Base-by-base conservation (phyloP, 1,284 basidiomycete genomes). In the Bjerkandera adusta region DNA sequence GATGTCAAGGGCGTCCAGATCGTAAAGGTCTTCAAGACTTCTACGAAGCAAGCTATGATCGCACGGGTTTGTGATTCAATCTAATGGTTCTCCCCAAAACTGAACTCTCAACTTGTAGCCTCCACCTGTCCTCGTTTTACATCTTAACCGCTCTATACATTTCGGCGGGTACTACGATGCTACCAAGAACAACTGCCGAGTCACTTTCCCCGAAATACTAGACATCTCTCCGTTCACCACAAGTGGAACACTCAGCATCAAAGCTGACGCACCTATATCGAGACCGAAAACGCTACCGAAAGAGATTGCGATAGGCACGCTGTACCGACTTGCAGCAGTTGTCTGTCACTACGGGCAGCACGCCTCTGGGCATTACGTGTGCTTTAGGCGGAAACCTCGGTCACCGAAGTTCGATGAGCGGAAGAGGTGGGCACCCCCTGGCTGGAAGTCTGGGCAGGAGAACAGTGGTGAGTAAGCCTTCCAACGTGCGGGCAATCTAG, bases 311-410 rank as follows among this genome's bases (percentile, higher is more conserved):
- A 70, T 73, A 24, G 72, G 82, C 36, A 82, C 79, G 10, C 69
- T 93, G 27, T 97, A 96, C 64, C 79, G 89, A 29, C 78, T 97
- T 22, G 68, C 83, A 2, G 82, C 89, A 8, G 81, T 90, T 22
- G 91, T 97, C 7, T 90, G 92, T 57, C 93, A 97, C 67, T 93
- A 85, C 62, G 93, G 93, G 15, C 81, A 83, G 49, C 92, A 95
- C 60, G 85, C 83, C 5, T 94, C 88, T 59, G 93, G 94, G 1
- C 94, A 97, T 64, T 97, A 94, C 61, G 79, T 96, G 51, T 91
- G 89, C 54, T 94, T 83, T 63, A 75, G 93, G n/a, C 74, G 93
- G 30, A 87, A 86, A 64, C 92, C 92, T 0, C 72, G 73, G 18
- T 64, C 70, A 15, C 56, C 58, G 6, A n/a, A 32, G 11, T 32